These are phyloP conservation scores for Sporopachydermia lactativora DNA, from an alignment of 805 yeast species.

Conservation along the genomic window DNA sequence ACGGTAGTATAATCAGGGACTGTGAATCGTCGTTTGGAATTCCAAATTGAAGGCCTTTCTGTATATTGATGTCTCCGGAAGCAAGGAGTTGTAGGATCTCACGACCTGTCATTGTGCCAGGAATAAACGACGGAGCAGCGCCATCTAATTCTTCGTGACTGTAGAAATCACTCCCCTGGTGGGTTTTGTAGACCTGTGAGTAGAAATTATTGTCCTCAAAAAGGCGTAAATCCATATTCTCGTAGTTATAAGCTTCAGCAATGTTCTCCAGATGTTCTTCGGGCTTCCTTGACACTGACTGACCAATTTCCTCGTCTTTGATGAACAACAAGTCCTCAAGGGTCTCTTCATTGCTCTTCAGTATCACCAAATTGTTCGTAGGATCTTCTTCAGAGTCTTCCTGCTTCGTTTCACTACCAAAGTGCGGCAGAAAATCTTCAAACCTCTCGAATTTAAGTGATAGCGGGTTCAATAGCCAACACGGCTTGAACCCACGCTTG, in stretches of 20 bases:
- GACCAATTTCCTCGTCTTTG: background rate
- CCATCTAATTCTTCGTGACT: background rate
- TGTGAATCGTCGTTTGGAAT: no score
- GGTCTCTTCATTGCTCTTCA: background rate
- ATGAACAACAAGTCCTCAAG: background rate
- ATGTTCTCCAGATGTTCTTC: conserved; percentile 1
- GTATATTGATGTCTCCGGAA: background rate
- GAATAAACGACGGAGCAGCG: background rate
- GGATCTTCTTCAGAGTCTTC: background rate
- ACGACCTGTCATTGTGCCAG: background rate
- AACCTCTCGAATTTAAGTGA: conserved; percentile 1
- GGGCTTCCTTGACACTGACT: background rate
- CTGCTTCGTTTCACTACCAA: background rate
- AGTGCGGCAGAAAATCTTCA: background rate
- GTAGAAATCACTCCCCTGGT: background rate
- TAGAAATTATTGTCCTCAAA: background rate
- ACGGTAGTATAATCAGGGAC: no score
- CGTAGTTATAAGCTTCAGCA: background rate
- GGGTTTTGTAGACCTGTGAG: background rate
- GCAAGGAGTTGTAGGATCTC: background rate
- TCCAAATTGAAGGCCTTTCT: background rate
- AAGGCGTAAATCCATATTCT: background rate
- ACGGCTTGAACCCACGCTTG: conserved; percentile 43
- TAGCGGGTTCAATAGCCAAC: conserved; percentile 20
- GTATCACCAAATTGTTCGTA: background rate